Evolutionary conservation across 345 rosid species (phyloP).

Genomic region (Salix arbutifolia): DNA sequence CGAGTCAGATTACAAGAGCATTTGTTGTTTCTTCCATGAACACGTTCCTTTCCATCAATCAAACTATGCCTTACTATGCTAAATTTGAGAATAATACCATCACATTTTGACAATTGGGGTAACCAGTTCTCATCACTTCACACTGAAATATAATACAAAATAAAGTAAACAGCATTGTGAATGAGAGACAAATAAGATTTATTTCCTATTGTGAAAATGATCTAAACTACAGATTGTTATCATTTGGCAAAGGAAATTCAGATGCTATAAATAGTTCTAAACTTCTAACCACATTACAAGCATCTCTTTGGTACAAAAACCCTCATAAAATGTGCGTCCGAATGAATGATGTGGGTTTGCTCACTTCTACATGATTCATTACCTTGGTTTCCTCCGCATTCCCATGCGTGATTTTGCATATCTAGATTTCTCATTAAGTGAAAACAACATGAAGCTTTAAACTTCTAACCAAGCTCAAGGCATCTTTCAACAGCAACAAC

Average conservation of each 20-base stretch:
- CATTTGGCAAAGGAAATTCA: neutral
- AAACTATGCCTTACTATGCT: neutral
- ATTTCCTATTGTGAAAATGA: neutral
- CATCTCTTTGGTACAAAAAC: neutral
- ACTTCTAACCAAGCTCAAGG: neutral
- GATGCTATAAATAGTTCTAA: neutral
- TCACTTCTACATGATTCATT: neutral
- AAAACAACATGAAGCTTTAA: slow-evolving; percentile 2
- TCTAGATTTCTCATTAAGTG: slow-evolving; percentile 49
- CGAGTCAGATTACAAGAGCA: too few species aligned
- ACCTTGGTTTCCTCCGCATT: slow-evolving; percentile 56
- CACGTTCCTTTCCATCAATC: neutral
- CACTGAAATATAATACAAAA: too few species aligned
- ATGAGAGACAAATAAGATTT: neutral
- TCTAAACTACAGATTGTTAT: neutral
- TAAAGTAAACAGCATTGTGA: neutral
- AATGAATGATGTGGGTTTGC: neutral
- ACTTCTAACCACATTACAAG: neutral
- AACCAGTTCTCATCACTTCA: too few species aligned
- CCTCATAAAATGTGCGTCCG: neutral
- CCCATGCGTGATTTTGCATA: slow-evolving; percentile 86
- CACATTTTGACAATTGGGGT: too few species aligned
- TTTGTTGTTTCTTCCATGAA: neutral
- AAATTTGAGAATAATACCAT: neutral
- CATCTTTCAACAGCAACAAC: neutral